Percentiles rank a stretch among this genome's conserved stretches.
These are phyloP conservation scores for Quercus alba DNA, from an alignment of 306 rosid genomes.

Conservation along the genomic window DNA sequence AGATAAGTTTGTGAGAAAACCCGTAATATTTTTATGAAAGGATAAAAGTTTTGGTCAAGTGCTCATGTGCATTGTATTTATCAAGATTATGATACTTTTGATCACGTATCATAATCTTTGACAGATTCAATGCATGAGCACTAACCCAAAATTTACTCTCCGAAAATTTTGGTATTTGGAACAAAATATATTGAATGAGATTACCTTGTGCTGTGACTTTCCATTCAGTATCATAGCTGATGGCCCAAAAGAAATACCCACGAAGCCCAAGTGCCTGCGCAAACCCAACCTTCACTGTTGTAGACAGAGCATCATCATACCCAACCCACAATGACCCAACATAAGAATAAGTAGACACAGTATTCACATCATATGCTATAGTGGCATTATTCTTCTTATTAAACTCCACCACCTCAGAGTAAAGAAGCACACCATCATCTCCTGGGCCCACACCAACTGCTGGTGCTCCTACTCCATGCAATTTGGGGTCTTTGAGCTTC, in stretches of 20 bases:
- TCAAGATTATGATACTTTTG: too few relatives aligned
- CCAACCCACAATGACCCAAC: constrained; percentile 47
- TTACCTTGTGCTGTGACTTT: constrained; percentile 39
- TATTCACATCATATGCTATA: constrained; percentile 32
- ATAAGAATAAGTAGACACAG: constrained; percentile 31
- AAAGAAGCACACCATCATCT: constrained; percentile 26
- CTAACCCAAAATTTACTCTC: too few relatives aligned
- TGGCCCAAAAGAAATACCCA: constrained; percentile 88
- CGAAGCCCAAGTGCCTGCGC: constrained; percentile 67
- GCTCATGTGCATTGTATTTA: too few relatives aligned
- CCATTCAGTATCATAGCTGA: constrained; percentile 36
- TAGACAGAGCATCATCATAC: constrained; percentile 41
- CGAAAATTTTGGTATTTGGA: too few relatives aligned
- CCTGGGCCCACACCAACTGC: constrained; percentile 56
- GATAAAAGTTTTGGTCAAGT: too few relatives aligned
- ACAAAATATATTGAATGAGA: neutral
- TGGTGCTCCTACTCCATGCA: constrained; percentile 37
- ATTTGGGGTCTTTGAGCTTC: constrained; percentile 39
- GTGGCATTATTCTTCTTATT: neutral
- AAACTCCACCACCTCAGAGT: constrained; percentile 16
- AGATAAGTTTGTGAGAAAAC: too few relatives aligned
- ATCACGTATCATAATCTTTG: too few relatives aligned
- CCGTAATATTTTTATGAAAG: fast-evolving
- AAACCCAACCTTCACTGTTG: constrained; percentile 42
- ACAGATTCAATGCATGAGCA: too few relatives aligned